Evolutionary conservation across 345 rosid genomes (phyloP).

Genomic region (Brassica cretica): DNA sequence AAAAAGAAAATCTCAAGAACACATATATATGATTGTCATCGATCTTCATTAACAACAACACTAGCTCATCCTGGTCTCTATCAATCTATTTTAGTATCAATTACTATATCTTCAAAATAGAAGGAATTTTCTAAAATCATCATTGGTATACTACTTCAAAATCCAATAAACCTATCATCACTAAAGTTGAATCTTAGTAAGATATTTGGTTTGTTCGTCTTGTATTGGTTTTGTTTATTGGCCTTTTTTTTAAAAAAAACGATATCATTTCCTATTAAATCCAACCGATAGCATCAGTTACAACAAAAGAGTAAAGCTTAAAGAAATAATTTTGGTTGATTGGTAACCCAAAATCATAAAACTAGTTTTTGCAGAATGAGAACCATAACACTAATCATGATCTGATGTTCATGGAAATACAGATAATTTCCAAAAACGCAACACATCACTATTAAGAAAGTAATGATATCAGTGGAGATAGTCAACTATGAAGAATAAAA

Average conservation of each 20-base stretch:
- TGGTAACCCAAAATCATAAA: not conserved
- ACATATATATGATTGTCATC: not conserved
- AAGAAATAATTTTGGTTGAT: not conserved
- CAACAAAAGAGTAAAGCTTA: not conserved
- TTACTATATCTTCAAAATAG: no score
- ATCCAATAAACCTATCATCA: not conserved
- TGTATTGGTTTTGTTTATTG: not conserved
- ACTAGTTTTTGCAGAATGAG: not conserved
- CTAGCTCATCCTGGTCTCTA: no score
- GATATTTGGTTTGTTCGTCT: not conserved
- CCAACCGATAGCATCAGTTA: no score
- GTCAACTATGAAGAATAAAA: conserved; percentile 5
- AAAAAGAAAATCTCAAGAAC: not conserved
- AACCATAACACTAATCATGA: not conserved
- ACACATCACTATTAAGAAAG: not conserved
- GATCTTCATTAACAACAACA: not conserved
- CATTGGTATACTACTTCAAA: not conserved
- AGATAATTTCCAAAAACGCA: not conserved
- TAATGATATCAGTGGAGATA: not conserved
- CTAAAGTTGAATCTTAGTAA: not conserved
- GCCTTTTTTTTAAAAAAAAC: no score
- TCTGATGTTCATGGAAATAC: not conserved
- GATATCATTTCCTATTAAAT: no score
- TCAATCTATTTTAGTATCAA: not conserved
- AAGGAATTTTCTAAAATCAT: no score